Conservation (phyloP, 257 asterid genomes). For the Coffea eugenioides region DNA sequence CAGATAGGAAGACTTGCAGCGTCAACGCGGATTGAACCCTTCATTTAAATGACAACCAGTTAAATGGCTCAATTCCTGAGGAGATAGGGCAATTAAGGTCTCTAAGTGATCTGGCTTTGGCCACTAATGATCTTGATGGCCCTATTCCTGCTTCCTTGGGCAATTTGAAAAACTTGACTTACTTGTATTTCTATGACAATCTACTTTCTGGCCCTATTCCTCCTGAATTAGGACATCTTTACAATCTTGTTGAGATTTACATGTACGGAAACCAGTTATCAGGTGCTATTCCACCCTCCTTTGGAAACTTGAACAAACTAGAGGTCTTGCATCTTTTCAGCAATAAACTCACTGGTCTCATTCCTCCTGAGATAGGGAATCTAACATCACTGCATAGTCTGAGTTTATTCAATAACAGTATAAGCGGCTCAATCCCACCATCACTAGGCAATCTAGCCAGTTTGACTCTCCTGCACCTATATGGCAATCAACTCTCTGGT, state of each 20-base stretch:
- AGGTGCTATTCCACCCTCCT: slow-evolving; percentile 12
- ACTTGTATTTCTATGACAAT: not conserved
- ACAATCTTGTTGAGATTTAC: not conserved
- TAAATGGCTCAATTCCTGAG: slow-evolving; percentile 27
- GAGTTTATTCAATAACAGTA: not conserved
- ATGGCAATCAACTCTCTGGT: slow-evolving; percentile 17
- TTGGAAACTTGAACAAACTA: slow-evolving; percentile 6
- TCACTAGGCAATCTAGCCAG: not conserved
- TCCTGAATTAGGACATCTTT: slow-evolving; percentile 8
- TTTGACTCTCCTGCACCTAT: slow-evolving; percentile 1
- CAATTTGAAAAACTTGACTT: slow-evolving; percentile 13
- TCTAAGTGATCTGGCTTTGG: slow-evolving; percentile 6
- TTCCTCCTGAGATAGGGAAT: slow-evolving; percentile 20
- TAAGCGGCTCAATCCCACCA: not conserved
- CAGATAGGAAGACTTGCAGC: slow-evolving; percentile 19
- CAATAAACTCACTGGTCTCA: slow-evolving; percentile 12
- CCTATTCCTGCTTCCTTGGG: slow-evolving; percentile 3
- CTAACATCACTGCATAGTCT: not conserved
- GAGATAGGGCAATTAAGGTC: slow-evolving; percentile 22
- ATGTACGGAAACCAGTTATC: slow-evolving; percentile 2
- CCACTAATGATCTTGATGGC: not conserved
- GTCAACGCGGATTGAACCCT: no score
- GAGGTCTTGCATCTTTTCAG: not conserved
- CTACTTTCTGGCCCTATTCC: slow-evolving; percentile 22
- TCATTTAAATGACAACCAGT: not conserved